These are phyloP conservation scores for Tulasnella sp. DNA, from an alignment of 768 basidiomycete genomes.

Conservation along the genomic window DNA sequence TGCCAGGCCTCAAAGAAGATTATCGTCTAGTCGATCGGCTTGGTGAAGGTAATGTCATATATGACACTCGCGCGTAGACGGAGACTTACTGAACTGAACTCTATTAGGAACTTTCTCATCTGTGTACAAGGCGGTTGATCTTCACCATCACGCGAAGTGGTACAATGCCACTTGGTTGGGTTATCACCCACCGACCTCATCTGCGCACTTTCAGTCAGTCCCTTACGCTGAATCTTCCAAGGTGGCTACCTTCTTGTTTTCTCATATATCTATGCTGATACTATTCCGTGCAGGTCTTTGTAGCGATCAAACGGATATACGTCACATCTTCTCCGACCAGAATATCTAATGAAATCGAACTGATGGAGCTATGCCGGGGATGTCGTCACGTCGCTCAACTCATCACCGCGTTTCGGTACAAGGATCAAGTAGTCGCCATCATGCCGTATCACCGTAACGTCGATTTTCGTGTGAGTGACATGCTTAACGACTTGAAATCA, in stretches of 20 bases:
- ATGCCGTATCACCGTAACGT: conserved; percentile 89
- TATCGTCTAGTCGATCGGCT: conserved; percentile 81
- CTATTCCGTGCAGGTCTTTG: conserved; percentile 41
- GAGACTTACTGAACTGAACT: not conserved
- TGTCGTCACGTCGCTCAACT: conserved; percentile 83
- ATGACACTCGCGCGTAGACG: not conserved
- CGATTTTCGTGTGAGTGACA: conserved; percentile 74
- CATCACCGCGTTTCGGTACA: conserved; percentile 82
- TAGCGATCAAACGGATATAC: conserved; percentile 93
- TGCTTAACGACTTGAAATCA: not conserved
- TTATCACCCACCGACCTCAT: conserved; percentile 45
- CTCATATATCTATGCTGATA: not conserved
- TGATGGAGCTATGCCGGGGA: conserved; percentile 74
- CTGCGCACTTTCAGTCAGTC: conserved; percentile 49
- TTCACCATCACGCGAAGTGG: conserved; percentile 60
- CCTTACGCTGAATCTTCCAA: not conserved
- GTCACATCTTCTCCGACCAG: conserved; percentile 89
- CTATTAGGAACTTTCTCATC: conserved; percentile 82
- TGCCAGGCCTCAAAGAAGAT: conserved; percentile 50
- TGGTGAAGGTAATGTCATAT: conserved; percentile 47
- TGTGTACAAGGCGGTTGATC: conserved; percentile 94
- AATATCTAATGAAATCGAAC: conserved; percentile 83
- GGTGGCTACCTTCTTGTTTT: not conserved
- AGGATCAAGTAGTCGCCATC: conserved; percentile 85
- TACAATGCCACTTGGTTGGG: conserved; percentile 65